phyloP scores from a whole-genome alignment of 306 rosid genomes.

The Myrica gale region DNA sequence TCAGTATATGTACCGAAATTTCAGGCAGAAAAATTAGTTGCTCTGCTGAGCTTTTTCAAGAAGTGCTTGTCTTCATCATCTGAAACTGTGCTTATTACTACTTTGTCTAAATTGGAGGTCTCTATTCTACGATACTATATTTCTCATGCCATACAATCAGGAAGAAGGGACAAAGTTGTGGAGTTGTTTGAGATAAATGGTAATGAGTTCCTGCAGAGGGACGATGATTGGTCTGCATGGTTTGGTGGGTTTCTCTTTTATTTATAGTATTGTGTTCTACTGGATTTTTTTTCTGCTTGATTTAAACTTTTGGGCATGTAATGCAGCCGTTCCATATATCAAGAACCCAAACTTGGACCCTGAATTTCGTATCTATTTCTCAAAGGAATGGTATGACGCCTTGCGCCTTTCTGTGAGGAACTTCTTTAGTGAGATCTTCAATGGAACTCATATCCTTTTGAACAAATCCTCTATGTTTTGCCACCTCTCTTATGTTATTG shows the following conservation, averaged over 20 bases:
- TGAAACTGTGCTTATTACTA: slow-evolving; percentile 45
- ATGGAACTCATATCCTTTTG: slow-evolving; percentile 89
- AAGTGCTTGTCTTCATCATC: slow-evolving; percentile 67
- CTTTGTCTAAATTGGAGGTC: slow-evolving; percentile 62
- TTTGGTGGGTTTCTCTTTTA: slow-evolving; percentile 64
- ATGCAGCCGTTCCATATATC: slow-evolving; percentile 83
- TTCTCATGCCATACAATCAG: slow-evolving; percentile 58
- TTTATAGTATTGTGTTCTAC: slow-evolving; percentile 2
- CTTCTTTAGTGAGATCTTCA: slow-evolving; percentile 87
- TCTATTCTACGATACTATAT: slow-evolving; percentile 69
- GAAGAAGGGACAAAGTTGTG: slow-evolving; percentile 61
- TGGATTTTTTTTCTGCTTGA: slow-evolving; percentile 13
- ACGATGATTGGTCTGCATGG: slow-evolving; percentile 83
- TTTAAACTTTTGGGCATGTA: slow-evolving; percentile 29
- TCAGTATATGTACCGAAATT: slow-evolving; percentile 70
- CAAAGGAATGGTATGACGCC: slow-evolving; percentile 85
- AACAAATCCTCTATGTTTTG: slow-evolving; percentile 2
- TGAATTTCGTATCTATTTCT: slow-evolving; percentile 65
- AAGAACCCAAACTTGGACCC: slow-evolving; percentile 83
- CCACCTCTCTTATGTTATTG: background rate
- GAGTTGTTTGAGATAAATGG: slow-evolving; percentile 66
- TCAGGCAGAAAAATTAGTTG: slow-evolving; percentile 59
- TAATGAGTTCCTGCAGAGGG: slow-evolving; percentile 58
- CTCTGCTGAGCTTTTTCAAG: slow-evolving; percentile 72
- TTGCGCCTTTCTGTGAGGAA: slow-evolving; percentile 84